phyloP scores from a whole-genome alignment of 2,329 filamentous ascomycete species.

The Fusarium sp. region DNA sequence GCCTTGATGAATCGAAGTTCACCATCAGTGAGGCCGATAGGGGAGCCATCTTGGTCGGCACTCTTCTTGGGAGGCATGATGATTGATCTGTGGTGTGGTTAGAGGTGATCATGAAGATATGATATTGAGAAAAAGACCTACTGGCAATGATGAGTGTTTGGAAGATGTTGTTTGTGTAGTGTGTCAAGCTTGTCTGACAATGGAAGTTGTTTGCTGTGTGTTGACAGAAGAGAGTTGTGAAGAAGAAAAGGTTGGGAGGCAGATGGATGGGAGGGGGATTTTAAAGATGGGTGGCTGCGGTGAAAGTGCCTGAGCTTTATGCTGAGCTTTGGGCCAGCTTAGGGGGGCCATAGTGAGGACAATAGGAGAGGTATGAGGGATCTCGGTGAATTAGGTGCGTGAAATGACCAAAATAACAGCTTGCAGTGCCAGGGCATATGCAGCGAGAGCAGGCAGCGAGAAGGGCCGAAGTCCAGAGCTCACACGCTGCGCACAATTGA shows the following conservation, averaged over 20 bases:
- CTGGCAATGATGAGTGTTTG: background rate
- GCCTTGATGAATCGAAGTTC: conserved; percentile 56
- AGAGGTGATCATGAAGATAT: background rate
- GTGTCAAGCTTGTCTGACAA: background rate
- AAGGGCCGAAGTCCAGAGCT: background rate
- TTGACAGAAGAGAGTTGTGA: conserved; percentile 4
- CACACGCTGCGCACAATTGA: too few relatives aligned
- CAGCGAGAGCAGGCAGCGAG: background rate
- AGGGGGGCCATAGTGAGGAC: background rate
- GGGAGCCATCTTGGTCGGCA: conserved; percentile 30
- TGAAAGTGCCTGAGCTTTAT: background rate
- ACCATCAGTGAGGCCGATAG: conserved; percentile 48
- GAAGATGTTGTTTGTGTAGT: background rate
- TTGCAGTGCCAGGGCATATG: conserved; percentile 13
- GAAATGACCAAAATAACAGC: background rate
- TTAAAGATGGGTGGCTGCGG: background rate
- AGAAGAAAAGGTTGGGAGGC: conserved; percentile 17
- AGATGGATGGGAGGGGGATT: background rate
- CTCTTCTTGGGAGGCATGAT: conserved; percentile 51
- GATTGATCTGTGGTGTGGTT: conserved; percentile 10
- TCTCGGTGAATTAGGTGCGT: background rate
- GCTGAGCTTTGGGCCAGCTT: background rate
- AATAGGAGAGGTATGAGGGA: background rate
- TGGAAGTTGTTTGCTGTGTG: background rate
- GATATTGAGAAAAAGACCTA: background rate